A percentile compares a stretch with the other conserved stretches of the same genome.
Evolutionary conservation across 116 monocot genomes (phyloP).

Genomic region (Posidonia oceanica): DNA sequence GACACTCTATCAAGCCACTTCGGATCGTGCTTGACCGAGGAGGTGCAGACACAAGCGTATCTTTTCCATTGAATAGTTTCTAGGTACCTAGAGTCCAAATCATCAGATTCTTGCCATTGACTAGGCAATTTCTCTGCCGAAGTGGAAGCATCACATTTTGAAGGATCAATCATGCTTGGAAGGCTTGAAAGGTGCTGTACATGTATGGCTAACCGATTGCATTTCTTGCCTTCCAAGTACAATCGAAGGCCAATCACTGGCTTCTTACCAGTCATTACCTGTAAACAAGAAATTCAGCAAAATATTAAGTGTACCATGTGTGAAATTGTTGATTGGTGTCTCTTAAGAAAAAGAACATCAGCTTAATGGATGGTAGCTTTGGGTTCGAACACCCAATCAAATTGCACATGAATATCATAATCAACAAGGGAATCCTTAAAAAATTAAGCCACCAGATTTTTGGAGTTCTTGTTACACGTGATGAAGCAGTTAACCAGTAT

Average conservation of each 20-base stretch:
- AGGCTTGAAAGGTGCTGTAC: conserved; percentile 80
- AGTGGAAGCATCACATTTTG: conserved; percentile 1
- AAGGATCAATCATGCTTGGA: conserved; percentile 50
- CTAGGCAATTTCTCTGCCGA: conserved; percentile 13
- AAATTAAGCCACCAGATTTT: no score
- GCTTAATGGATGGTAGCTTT: no score
- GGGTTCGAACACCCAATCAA: no score
- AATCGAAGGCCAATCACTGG: conserved; percentile 80
- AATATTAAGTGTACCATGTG: not conserved
- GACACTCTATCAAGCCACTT: conserved; percentile 48
- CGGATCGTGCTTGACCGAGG: conserved; percentile 49
- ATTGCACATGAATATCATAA: no score
- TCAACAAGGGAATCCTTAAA: no score
- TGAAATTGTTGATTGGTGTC: no score
- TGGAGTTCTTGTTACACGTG: no score
- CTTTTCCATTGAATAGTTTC: conserved; percentile 82
- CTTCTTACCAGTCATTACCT: conserved; percentile 55
- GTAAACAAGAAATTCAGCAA: not conserved
- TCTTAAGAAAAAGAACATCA: no score
- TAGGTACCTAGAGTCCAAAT: conserved; percentile 32
- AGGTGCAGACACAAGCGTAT: conserved; percentile 61
- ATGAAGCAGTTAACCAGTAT: no score
- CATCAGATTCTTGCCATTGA: conserved; percentile 66
- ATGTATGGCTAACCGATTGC: conserved; percentile 84
- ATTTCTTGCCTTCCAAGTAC: conserved; percentile 80